Conservation (phyloP, 2,329 filamentous ascomycete genomes). For the Metarhizium robertsii region DNA sequence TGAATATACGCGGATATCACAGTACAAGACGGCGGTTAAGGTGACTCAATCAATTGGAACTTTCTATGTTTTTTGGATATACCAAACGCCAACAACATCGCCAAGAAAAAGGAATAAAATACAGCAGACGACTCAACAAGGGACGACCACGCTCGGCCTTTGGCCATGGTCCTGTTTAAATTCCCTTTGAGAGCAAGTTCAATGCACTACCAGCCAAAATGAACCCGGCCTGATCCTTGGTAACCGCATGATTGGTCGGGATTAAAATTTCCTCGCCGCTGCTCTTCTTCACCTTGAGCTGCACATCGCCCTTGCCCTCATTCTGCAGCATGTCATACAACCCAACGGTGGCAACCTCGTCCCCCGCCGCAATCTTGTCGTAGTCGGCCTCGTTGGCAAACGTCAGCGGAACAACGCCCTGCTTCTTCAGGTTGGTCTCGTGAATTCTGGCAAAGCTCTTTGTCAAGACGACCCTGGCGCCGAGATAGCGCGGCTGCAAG, state of each 20-base stretch:
- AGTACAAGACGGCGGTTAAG: background rate
- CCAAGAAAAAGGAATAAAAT: background rate
- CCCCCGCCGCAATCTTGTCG: constrained; percentile 71
- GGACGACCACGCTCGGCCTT: background rate
- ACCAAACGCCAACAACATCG: background rate
- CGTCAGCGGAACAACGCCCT: constrained; percentile 89
- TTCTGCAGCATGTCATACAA: constrained; percentile 71
- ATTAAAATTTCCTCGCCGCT: constrained; percentile 59
- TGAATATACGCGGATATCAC: background rate
- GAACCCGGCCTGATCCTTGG: constrained; percentile 82
- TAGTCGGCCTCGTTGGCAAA: constrained; percentile 87
- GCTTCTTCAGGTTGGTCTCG: constrained; percentile 95
- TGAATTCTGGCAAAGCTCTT: constrained; percentile 90
- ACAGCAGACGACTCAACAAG: background rate
- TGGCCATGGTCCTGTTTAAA: constrained; percentile 1
- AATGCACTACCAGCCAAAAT: constrained; percentile 89
- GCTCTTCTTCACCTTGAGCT: constrained; percentile 53
- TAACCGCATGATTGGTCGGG: constrained; percentile 79
- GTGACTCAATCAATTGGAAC: background rate
- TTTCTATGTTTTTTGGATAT: background rate
- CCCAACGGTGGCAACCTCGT: constrained; percentile 74
- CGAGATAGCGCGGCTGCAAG: constrained; percentile 83
- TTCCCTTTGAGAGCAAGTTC: constrained; percentile 69
- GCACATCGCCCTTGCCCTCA: constrained; percentile 69
- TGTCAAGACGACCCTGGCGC: constrained; percentile 70